These are phyloP conservation scores for Mollisia scopiformis DNA, from an alignment of 2,329 filamentous ascomycete genomes.

Conservation along the genomic window DNA sequence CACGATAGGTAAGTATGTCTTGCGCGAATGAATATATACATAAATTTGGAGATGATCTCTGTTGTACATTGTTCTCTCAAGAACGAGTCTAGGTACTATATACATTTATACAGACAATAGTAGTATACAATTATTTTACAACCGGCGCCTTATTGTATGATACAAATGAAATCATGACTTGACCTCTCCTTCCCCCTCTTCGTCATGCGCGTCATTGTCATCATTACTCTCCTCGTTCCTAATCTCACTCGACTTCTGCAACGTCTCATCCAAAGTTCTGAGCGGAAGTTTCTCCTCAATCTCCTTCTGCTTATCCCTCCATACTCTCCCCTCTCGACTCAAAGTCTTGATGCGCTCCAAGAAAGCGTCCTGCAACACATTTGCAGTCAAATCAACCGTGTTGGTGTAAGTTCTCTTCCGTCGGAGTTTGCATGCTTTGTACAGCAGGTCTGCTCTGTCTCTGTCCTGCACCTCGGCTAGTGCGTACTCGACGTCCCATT, in stretches of 20 bases:
- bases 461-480: constrained; percentile 61
- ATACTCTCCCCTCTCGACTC: constrained; percentile 59
- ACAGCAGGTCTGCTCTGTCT: constrained; percentile 51
- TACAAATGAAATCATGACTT: neutral
- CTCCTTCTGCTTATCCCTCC: constrained; percentile 57
- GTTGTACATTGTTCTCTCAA: constrained; percentile 7
- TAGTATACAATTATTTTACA: neutral
- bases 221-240: no score
- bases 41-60: constrained; percentile 1
- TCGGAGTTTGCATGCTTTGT: constrained; percentile 57
- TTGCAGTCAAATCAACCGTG: constrained; percentile 26
- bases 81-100: neutral
- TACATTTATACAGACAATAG: neutral
- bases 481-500: constrained; percentile 80
- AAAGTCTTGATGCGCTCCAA: constrained; percentile 44
- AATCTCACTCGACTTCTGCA: neutral
- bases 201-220: neutral
- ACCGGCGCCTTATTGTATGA: neutral
- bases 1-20: no score
- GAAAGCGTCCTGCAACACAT: constrained; percentile 27
- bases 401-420: constrained; percentile 50
- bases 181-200: neutral
- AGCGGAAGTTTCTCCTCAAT: constrained; percentile 51
- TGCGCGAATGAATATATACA: no score
- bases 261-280: constrained; percentile 47